Conservation (phyloP, 306 rosid species). For the Lathyrus aphaca region DNA sequence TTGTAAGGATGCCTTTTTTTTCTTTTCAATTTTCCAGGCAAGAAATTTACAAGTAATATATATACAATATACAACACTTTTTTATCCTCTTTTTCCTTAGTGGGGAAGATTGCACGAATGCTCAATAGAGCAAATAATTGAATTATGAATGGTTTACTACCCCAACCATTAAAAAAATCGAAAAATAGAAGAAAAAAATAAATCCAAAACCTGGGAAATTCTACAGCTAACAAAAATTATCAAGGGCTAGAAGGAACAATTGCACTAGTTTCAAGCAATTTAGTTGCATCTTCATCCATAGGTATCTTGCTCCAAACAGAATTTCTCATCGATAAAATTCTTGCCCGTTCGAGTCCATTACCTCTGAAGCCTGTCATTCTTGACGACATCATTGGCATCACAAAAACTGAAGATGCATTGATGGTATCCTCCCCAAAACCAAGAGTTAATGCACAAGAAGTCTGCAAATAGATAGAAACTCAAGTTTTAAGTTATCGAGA, state of each 20-base stretch:
- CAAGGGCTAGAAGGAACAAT: conserved; percentile 50
- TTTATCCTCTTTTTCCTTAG: conserved; percentile 11
- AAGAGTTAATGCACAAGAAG: conserved; percentile 66
- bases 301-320: conserved; percentile 67
- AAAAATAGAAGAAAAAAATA: neutral
- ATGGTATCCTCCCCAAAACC: conserved; percentile 95
- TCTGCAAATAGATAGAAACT: conserved; percentile 54
- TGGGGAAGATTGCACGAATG: conserved; percentile 37
- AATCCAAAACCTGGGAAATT: conserved; percentile 31
- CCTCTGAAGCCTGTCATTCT: conserved; percentile 95
- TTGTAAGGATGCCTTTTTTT: neutral
- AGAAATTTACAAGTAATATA: conserved; percentile 44
- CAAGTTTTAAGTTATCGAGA: conserved; percentile 9
- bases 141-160: conserved; percentile 30
- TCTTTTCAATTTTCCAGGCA: conserved; percentile 39
- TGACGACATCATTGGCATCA: conserved; percentile 99
- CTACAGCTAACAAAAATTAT: conserved; percentile 37
- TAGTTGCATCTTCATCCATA: conserved; percentile 62
- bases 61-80: conserved; percentile 42
- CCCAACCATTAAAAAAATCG: conserved; percentile 36
- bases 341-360: conserved; percentile 61
- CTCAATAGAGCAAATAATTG: conserved; percentile 44
- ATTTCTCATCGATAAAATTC: conserved; percentile 67
- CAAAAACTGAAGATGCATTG: conserved; percentile 82
- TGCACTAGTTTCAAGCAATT: conserved; percentile 50